Percentiles rank a stretch among this genome's conserved stretches.
phyloP scores from a whole-genome alignment of 2,329 filamentous ascomycete species.

The Aureobasidium lini region DNA sequence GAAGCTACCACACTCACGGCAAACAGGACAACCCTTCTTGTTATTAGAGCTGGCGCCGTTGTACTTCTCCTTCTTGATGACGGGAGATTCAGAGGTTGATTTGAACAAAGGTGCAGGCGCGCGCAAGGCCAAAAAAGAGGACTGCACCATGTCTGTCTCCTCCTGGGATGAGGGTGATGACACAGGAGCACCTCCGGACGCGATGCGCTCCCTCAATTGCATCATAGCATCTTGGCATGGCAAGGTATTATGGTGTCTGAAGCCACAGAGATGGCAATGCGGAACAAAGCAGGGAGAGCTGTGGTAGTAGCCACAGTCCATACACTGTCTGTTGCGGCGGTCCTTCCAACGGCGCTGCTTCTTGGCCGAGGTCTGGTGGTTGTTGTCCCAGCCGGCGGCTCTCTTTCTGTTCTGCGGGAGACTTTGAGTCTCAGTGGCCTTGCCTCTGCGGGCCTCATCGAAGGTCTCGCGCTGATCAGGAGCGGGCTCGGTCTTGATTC shows the following conservation, averaged over 20 bases:
- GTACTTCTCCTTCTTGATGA: too few relatives aligned
- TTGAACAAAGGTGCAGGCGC: neutral
- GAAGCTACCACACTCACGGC: neutral
- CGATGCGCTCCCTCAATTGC: neutral
- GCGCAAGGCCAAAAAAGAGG: neutral
- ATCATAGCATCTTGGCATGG: neutral
- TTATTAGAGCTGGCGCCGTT: neutral
- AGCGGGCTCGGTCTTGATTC: neutral
- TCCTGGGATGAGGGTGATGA: neutral
- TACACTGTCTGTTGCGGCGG: neutral
- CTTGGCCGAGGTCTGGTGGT: neutral
- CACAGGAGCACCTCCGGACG: too few relatives aligned
- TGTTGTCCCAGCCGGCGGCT: neutral
- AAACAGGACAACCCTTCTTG: neutral
- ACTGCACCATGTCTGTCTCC: neutral
- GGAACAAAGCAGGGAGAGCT: neutral
- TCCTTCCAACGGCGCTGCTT: neutral
- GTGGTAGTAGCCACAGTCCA: slow-evolving; percentile 1
- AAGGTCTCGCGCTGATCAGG: neutral
- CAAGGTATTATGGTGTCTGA: neutral
- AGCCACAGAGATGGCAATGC: neutral
- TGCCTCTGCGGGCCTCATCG: neutral
- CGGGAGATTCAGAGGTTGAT: neutral
- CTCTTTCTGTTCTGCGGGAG: neutral
- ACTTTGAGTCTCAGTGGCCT: neutral